Percentiles rank a stretch among this genome's conserved stretches.
Evolutionary conservation across 1,139 yeast genomes (phyloP).

Genomic region (Hansenula lynferdii): DNA sequence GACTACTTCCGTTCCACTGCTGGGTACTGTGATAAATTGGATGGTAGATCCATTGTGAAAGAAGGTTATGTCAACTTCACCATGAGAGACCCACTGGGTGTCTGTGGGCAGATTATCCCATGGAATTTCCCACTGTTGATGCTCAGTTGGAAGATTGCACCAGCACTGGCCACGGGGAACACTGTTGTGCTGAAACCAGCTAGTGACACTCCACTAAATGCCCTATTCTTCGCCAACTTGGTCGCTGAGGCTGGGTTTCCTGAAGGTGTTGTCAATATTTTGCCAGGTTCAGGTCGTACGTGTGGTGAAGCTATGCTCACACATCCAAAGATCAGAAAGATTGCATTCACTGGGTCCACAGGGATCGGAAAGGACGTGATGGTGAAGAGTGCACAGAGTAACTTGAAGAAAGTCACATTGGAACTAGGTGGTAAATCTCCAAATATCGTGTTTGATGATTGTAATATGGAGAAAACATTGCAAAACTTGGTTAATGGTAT

Average conservation of each 20-base stretch:
- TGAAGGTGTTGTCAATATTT: slow-evolving; percentile 71
- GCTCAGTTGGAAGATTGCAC: slow-evolving; percentile 79
- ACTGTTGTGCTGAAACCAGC: slow-evolving; percentile 73
- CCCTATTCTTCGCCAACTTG: slow-evolving; percentile 58
- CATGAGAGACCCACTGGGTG: slow-evolving; percentile 73
- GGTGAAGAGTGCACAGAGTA: slow-evolving; percentile 60
- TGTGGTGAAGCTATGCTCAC: slow-evolving; percentile 70
- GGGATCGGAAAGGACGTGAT: slow-evolving; percentile 68
- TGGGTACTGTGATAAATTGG: slow-evolving; percentile 80
- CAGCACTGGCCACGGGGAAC: slow-evolving; percentile 80
- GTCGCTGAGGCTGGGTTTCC: slow-evolving; percentile 72
- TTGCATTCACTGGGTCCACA: slow-evolving; percentile 84
- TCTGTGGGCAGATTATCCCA: slow-evolving; percentile 85
- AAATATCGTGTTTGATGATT: slow-evolving; percentile 69
- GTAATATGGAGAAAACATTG: slow-evolving; percentile 59
- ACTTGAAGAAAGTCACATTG: slow-evolving; percentile 74
- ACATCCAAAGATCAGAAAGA: slow-evolving; percentile 68
- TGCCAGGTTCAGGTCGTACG: slow-evolving; percentile 70
- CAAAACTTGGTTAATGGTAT: slow-evolving; percentile 56
- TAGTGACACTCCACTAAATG: slow-evolving; percentile 74
- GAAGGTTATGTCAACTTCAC: slow-evolving; percentile 60
- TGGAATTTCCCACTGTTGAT: slow-evolving; percentile 87
- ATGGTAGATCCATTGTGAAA: slow-evolving; percentile 58
- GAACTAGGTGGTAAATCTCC: slow-evolving; percentile 89
- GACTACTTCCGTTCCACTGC: slow-evolving; percentile 63